Evolutionary conservation across 768 basidiomycete genomes (phyloP).

Genomic region (Lentinula edodes): DNA sequence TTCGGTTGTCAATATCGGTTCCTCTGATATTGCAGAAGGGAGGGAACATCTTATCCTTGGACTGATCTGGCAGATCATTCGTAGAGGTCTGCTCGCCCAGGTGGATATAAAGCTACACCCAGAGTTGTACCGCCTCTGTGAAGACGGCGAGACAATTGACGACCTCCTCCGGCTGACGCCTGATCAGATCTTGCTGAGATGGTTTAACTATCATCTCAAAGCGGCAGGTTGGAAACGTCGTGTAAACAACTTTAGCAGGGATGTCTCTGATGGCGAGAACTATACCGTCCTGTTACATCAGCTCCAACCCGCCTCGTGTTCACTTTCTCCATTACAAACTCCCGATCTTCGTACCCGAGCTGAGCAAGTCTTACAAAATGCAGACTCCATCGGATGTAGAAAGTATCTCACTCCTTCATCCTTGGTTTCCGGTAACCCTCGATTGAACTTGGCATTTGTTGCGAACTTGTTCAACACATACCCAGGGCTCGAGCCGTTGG

Average conservation of each 20-base stretch:
- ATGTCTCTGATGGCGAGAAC: slow-evolving; percentile 96
- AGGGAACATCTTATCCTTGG: slow-evolving; percentile 96
- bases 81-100: slow-evolving; percentile 86
- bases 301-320: slow-evolving; percentile 91
- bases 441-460: slow-evolving; percentile 96
- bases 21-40: slow-evolving; percentile 87
- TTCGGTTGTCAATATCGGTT: slow-evolving; percentile 97
- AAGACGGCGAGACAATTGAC: slow-evolving; percentile 96
- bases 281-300: slow-evolving; percentile 96
- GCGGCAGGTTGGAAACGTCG: slow-evolving; percentile 89
- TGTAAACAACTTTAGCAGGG: slow-evolving; percentile 96
- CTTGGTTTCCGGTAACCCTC: slow-evolving; percentile 90
- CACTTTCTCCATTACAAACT: slow-evolving; percentile 85
- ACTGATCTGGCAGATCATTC: slow-evolving; percentile 98
- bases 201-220: slow-evolving; percentile 99
- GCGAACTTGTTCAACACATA: slow-evolving; percentile 98
- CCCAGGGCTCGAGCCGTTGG: slow-evolving; percentile 90
- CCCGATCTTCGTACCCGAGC: slow-evolving; percentile 78
- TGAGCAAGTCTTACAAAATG: slow-evolving; percentile 87
- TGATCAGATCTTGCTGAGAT: slow-evolving; percentile 94
- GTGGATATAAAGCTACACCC: slow-evolving; percentile 99
- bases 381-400: slow-evolving; percentile 88
- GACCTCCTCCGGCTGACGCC: slow-evolving; percentile 91
- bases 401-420: slow-evolving; percentile 93
- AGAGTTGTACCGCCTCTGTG: slow-evolving; percentile 91